Evolutionary conservation across 1,284 basidiomycete species (phyloP).

Genomic region (Sporisorium scitamineum): DNA sequence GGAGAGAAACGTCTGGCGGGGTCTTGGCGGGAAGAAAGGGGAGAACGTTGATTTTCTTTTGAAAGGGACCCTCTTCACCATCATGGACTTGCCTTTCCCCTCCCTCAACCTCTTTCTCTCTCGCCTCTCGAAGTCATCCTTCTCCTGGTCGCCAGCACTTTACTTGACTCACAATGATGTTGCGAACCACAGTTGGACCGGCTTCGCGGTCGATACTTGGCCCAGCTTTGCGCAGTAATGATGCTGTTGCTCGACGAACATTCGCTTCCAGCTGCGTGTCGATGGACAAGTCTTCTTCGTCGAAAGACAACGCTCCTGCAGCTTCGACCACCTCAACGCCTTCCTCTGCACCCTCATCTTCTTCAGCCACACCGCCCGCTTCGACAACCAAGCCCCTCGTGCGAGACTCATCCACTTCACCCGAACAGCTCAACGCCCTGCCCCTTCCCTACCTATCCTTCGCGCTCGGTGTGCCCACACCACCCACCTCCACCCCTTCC

Average conservation of each 20-base stretch:
- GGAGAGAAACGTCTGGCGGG: too few relatives aligned
- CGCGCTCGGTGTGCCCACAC: slow-evolving; percentile 78
- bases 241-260: background rate
- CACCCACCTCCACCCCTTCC: slow-evolving; percentile 75
- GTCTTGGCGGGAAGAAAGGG: too few relatives aligned
- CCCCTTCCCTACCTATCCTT: slow-evolving; percentile 75
- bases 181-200: slow-evolving; percentile 2
- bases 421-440: slow-evolving; percentile 43
- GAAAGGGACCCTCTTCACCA: too few relatives aligned
- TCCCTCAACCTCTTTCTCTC: too few relatives aligned
- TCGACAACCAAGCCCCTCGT: slow-evolving; percentile 25
- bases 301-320: background rate
- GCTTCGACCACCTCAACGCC: slow-evolving; percentile 1
- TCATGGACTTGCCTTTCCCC: too few relatives aligned
- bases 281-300: background rate
- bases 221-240: background rate
- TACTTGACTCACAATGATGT: background rate
- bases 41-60: too few relatives aligned
- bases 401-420: slow-evolving; percentile 23
- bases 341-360: background rate
- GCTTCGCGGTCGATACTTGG: background rate
- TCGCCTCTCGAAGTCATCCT: too few relatives aligned
- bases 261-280: background rate
- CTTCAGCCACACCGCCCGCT: background rate
- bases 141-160: too few relatives aligned